A percentile compares a stretch with the other conserved stretches of the same genome.
Conservation (phyloP, 257 asterid species). For the Eustoma russellianum region DNA sequence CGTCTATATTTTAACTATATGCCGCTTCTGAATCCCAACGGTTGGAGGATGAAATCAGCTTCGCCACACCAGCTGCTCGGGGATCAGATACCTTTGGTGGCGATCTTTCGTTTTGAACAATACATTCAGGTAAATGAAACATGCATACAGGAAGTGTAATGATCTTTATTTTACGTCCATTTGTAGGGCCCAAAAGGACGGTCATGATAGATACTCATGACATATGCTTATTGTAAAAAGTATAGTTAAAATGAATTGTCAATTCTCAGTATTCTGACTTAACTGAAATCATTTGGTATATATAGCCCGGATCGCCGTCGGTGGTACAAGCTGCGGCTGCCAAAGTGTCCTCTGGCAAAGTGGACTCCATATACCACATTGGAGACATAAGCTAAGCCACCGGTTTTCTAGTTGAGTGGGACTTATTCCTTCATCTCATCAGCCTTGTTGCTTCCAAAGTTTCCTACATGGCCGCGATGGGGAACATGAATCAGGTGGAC, state of each 20-base stretch:
- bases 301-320: conserved; percentile 66
- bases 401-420: conserved; percentile 88
- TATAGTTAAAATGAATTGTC: no score
- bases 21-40: no score
- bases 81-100: conserved; percentile 76
- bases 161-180: no score
- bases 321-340: conserved; percentile 49
- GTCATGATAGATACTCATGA: no score
- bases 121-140: conserved; percentile 66
- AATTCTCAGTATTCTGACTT: no score
- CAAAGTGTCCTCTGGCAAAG: conserved; percentile 36
- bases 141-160: no score
- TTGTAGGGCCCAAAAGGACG: no score
- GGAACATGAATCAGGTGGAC: conserved; percentile 71
- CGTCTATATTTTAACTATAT: no score
- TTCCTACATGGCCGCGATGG: conserved; percentile 89
- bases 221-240: no score
- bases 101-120: conserved; percentile 64
- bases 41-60: conserved; percentile 26
- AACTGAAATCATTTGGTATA: neutral
- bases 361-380: conserved; percentile 71
- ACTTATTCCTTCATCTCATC: conserved; percentile 64
- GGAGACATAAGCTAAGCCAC: conserved; percentile 97
- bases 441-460: conserved; percentile 55
- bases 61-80: conserved; percentile 64